Base-by-base conservation (phyloP, 2,329 filamentous ascomycete genomes). In the Tothia fuscella region DNA sequence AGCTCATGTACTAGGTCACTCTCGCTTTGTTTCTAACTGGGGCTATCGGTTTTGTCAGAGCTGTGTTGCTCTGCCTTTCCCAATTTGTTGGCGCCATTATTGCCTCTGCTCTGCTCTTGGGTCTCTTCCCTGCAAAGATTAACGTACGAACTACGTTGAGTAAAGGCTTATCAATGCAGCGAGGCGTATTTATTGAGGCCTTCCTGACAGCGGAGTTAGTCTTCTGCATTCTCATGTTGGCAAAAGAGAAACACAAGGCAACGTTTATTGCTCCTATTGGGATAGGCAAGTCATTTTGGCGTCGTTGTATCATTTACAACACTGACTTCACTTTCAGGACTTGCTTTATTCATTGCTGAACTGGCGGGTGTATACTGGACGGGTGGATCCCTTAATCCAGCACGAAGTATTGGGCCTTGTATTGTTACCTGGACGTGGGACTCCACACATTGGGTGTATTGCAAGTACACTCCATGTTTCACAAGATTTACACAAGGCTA, bases 281-380 rank as follows among this genome's bases (percentile, higher is more conserved):
- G 14, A 56, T 49, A 26, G 47, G 47, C 30, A 24, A 4, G 30
- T 33, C 6, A 19, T 9, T n/a, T 25, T 7, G 21, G 5, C 9
- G 17, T 26, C 5, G n/a, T 9, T 19, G 5, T 25, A 13, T 19
- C 7, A 19, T 17, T 6, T 14, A 12, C 13, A n/a, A 76, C 78
- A 33, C 74, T 75, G 2, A 86, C 81, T 0, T 83, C 71, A 53
- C 81, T 81, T 0, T 81, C 82, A 0, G 62, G 82, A 1, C 59
- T 84, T 2, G 67, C 80, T 0, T 68, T 86, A 41, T 85, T 86
- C 56, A 70, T 85, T 32, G 63, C 65, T 0, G 67, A 75, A 44
- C 47, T 76, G 38, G 59, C 65, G 3, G 52, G 59, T 13, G 61
- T 66, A 0, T 63, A 57, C 47, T 66, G 57, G 48, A 67, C 64